Base-by-base conservation (phyloP, 1,284 basidiomycete genomes). In the Melampsora occidentalis region DNA sequence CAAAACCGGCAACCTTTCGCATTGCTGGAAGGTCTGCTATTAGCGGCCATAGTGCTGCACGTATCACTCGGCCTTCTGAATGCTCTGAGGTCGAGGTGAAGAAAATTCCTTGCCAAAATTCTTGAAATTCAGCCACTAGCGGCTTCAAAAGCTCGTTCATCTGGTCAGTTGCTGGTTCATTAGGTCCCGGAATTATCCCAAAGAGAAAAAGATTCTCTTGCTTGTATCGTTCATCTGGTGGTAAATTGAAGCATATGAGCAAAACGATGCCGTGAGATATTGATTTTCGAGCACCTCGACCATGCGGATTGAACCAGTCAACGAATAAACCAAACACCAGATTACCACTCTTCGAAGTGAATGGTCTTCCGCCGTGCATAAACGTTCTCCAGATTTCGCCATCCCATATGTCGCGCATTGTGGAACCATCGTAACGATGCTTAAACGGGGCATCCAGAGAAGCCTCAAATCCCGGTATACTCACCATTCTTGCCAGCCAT, bases 361-460 rank as follows among this genome's bases (percentile, higher is more conserved):
- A 73, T 22, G 42, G 42, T 6, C 9, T 51, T 35, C 63, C 71
- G 18, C 31, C 2, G 35, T 35, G 35, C 16, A 20, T 22, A 16
- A 71, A 62, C 22, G 20, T 33, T 22, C 25, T 71, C 69, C 69
- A 71, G 3, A 71, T 46, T 33, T 49, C 22, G n/a, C 69, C 69
- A 61, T 71, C 69, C 69, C 69, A 71, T 20, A 71, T 63, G 59
- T 71, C 57, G 28, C 18, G 42, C 46, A 71, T 62, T 53, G 16
- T 53, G 16, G 51, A 53, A 14, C 51, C 18, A 14, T 53, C 16
- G 16, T 18, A 53, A 20, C 5, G 51, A 35, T 35, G 35, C 14
- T 53, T 3, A 53, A 53, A 22, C 4, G 51, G 51, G 5, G 51
- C 51, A 14, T 53, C 51, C 22, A 53, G 22, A 20, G 51, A 3